phyloP scores from a whole-genome alignment of 495 filamentous ascomycete genomes.

The Evernia prunastri region DNA sequence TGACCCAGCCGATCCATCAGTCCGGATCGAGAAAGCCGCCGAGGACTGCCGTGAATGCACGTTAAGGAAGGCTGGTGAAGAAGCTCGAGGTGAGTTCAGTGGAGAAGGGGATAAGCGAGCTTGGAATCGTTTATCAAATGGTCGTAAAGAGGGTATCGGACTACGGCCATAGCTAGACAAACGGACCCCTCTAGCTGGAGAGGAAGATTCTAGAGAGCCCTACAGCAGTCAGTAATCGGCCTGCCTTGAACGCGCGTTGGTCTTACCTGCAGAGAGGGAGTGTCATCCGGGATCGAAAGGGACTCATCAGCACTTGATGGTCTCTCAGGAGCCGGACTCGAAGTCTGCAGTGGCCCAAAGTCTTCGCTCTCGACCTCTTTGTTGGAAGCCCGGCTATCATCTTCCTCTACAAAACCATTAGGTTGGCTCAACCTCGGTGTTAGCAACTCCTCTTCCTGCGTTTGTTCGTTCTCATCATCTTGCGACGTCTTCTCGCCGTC shows the following conservation, averaged over 20 bases:
- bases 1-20: conserved; percentile 56
- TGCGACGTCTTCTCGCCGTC: neutral
- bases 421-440: neutral
- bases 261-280: conserved; percentile 77
- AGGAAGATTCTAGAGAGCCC: conserved; percentile 72
- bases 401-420: conserved; percentile 16
- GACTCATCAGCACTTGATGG: conserved; percentile 43
- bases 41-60: conserved; percentile 75
- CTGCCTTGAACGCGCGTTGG: neutral
- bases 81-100: conserved; percentile 53
- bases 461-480: conserved; percentile 5
- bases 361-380: conserved; percentile 5
- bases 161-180: conserved; percentile 42
- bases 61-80: conserved; percentile 72
- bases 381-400: conserved; percentile 10
- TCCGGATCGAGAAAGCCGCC: conserved; percentile 47
- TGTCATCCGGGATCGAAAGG: conserved; percentile 76
- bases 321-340: conserved; percentile 17
- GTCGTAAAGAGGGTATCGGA: conserved; percentile 76
- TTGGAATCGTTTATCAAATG: conserved; percentile 91
- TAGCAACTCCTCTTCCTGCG: conserved; percentile 1
- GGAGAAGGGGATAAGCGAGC: conserved; percentile 67
- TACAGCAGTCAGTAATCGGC: conserved; percentile 33
- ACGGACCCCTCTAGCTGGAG: conserved; percentile 59
- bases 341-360: conserved; percentile 7